A percentile compares a stretch with the other conserved stretches of the same genome.
phyloP scores from a whole-genome alignment of 352 stramenopile species.

The Phytopythium kandeliae region DNA sequence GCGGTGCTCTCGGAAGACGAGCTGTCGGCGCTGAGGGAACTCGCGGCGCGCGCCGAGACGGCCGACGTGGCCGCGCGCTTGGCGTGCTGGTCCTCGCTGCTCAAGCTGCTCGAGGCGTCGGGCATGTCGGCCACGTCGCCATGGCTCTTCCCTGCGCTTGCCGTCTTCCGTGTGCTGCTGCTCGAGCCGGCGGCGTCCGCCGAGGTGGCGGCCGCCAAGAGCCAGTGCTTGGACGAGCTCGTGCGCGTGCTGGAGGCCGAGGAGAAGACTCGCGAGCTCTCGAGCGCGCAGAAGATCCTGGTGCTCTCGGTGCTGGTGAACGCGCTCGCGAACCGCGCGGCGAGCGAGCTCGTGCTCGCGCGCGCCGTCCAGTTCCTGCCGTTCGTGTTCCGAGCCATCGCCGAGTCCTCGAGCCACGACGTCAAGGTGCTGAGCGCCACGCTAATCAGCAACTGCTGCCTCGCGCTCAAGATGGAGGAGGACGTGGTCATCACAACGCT shows the following conservation, averaged over 20 bases:
- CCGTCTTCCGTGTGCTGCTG: conserved; percentile 55
- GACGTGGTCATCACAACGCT: conserved; percentile 67
- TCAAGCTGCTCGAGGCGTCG: conserved; percentile 34
- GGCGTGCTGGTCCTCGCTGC: conserved; percentile 38
- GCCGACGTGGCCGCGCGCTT: conserved; percentile 7
- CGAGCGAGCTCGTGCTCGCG: conserved; percentile 44
- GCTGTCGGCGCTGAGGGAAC: conserved; percentile 8
- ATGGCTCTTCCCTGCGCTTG: conserved; percentile 55
- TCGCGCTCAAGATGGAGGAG: conserved; percentile 58
- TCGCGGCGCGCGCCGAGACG: conserved; percentile 6
- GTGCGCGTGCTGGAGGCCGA: conserved; percentile 28
- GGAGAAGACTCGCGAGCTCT: conserved; percentile 12
- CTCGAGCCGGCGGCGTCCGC: conserved; percentile 21
- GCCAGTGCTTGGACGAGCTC: conserved; percentile 44
- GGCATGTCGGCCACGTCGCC: conserved; percentile 2
- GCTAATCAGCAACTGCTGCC: conserved; percentile 69
- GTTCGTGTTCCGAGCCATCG: conserved; percentile 60
- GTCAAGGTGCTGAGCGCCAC: conserved; percentile 47
- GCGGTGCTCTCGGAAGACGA: conserved; percentile 26
- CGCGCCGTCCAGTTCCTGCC: conserved; percentile 47
- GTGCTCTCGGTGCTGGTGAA: conserved; percentile 62
- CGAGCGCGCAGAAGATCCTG: conserved; percentile 44
- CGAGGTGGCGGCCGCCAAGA: conserved; percentile 26
- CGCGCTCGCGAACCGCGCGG: conserved; percentile 43
- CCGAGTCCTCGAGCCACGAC: conserved; percentile 30